A percentile compares a stretch with the other conserved stretches of the same genome.
phyloP scores from a whole-genome alignment of 2,329 filamentous ascomycete species.

The Escovopsis sp. region DNA sequence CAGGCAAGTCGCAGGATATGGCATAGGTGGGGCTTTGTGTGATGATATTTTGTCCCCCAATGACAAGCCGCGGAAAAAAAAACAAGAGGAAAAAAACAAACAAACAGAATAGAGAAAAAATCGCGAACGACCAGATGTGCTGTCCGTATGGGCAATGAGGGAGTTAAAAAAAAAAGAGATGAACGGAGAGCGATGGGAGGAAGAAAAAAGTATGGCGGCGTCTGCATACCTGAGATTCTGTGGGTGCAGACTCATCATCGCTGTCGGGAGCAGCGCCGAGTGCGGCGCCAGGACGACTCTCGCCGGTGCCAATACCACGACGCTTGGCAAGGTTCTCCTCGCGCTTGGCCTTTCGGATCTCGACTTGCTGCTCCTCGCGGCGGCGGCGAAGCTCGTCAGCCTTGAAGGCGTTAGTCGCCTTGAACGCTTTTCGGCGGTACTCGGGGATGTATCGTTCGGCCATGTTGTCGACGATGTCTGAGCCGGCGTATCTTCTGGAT shows the following conservation, averaged over 20 bases:
- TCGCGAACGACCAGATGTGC: too few relatives aligned
- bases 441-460: slow-evolving; percentile 98
- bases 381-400: slow-evolving; percentile 95
- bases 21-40: too few relatives aligned
- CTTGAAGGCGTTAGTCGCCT: slow-evolving; percentile 98
- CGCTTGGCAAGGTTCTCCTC: slow-evolving; percentile 98
- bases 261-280: slow-evolving; percentile 86
- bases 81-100: too few relatives aligned
- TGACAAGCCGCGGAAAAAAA: too few relatives aligned
- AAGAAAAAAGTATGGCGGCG: slow-evolving; percentile 6
- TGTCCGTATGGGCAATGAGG: too few relatives aligned
- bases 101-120: too few relatives aligned
- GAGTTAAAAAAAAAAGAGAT: too few relatives aligned
- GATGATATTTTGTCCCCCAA: too few relatives aligned
- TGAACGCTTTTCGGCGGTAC: slow-evolving; percentile 98
- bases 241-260: slow-evolving; percentile 90
- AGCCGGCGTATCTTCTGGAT: background rate
- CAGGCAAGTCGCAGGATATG: too few relatives aligned
- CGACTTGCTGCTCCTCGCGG: slow-evolving; percentile 97
- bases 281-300: slow-evolving; percentile 65
- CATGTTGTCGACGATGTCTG: slow-evolving; percentile 47
- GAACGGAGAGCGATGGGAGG: slow-evolving; percentile 1
- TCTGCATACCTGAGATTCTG: slow-evolving; percentile 74
- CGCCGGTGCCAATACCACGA: slow-evolving; percentile 76
- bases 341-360: slow-evolving; percentile 96